Percentiles rank a stretch among this genome's conserved stretches.
Conservation (phyloP, 2,329 filamentous ascomycete genomes). For the Fonsecaea nubica region DNA sequence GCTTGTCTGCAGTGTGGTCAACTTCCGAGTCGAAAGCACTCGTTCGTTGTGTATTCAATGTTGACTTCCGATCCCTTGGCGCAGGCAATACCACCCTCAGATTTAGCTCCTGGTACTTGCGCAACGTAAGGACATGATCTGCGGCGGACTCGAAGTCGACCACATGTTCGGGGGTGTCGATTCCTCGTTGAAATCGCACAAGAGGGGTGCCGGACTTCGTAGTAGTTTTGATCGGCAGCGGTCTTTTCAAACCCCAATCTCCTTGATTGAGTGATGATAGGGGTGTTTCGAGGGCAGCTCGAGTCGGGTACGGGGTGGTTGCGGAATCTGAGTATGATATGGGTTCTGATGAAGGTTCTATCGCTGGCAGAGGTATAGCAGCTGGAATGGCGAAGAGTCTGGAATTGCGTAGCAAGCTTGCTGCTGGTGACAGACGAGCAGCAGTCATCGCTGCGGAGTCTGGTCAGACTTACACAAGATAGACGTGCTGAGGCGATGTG, state of each 20-base stretch:
- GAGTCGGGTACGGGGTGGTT: constrained; percentile 79
- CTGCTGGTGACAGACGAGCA: constrained; percentile 63
- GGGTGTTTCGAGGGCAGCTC: constrained; percentile 81
- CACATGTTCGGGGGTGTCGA: constrained; percentile 85
- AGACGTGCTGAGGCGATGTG: neutral
- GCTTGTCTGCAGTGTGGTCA: constrained; percentile 36
- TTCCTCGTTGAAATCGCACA: constrained; percentile 71
- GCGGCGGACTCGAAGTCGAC: constrained; percentile 86
- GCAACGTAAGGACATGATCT: constrained; percentile 78
- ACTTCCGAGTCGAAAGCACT: constrained; percentile 44
- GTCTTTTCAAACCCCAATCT: constrained; percentile 91
- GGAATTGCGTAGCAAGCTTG: constrained; percentile 79
- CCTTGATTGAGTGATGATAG: constrained; percentile 73
- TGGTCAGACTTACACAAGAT: constrained; percentile 18
- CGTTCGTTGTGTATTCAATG: constrained; percentile 16
- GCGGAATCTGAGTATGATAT: constrained; percentile 68
- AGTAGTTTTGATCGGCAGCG: constrained; percentile 78
- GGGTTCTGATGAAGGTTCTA: constrained; percentile 56
- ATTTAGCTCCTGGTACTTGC: constrained; percentile 85
- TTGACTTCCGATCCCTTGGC: constrained; percentile 12
- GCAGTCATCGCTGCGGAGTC: constrained; percentile 50
- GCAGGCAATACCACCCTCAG: constrained; percentile 57
- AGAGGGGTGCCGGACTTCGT: constrained; percentile 74
- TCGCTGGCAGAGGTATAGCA: constrained; percentile 69
- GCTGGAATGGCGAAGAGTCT: constrained; percentile 87